Percentiles rank a stretch among this genome's conserved stretches.
Conservation (phyloP, 805 yeast genomes). For the Starmera amethionina region DNA sequence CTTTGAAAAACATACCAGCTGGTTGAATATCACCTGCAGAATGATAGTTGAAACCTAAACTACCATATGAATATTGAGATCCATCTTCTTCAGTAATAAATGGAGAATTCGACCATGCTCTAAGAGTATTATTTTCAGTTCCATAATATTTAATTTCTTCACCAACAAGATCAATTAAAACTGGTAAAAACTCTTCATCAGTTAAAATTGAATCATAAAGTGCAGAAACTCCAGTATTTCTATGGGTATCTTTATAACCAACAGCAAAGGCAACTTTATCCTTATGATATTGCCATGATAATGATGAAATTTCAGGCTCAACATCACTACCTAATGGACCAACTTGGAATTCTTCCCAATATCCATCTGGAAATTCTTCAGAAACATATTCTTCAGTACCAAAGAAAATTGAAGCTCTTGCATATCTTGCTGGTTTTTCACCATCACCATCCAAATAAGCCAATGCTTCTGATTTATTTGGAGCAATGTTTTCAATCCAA, state of each 20-base stretch:
- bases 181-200: slow-evolving; percentile 1
- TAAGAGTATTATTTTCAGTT: neutral
- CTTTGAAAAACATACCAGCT: slow-evolving; percentile 14
- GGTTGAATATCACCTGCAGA: slow-evolving; percentile 16
- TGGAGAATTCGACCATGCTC: neutral
- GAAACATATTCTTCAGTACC: slow-evolving; percentile 15
- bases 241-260: slow-evolving; percentile 14
- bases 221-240: slow-evolving; percentile 4
- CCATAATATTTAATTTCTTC: neutral
- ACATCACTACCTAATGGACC: slow-evolving; percentile 13
- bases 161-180: neutral
- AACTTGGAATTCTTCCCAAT: slow-evolving; percentile 16
- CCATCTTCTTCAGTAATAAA: neutral
- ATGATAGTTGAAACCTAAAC: neutral
- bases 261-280: slow-evolving; percentile 9
- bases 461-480: slow-evolving; percentile 20
- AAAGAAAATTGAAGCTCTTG: slow-evolving; percentile 14
- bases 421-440: slow-evolving; percentile 13
- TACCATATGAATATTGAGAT: neutral
- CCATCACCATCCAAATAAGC: slow-evolving; percentile 13
- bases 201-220: slow-evolving; percentile 6
- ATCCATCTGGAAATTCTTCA: slow-evolving; percentile 15
- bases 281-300: slow-evolving; percentile 12
- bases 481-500: slow-evolving; percentile 16
- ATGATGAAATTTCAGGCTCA: slow-evolving; percentile 5